Evolutionary conservation across 2,329 filamentous ascomycete species (phyloP), one percentile per base, ranked within the genome.

Genomic region (Nemania sp.): DNA sequence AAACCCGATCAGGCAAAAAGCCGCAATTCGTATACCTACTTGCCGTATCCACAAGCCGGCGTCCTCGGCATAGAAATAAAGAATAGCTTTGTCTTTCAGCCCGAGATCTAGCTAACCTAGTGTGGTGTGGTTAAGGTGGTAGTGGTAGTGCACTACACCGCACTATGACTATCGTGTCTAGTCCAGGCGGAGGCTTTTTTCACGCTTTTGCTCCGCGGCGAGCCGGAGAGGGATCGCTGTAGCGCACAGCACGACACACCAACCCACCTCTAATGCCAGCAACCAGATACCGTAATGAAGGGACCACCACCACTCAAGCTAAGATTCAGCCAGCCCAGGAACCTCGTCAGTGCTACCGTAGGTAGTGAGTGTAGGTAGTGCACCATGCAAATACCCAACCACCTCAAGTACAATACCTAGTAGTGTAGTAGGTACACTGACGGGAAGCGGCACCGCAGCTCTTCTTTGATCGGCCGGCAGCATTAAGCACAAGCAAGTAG

Each of bases 401-500:
- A 67, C 63, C 60, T 62, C 58, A 52, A 65, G 64, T 63, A 68
- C 60, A 29, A 29, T 29, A 29, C 54, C 57, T n/a, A n/a, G n/a
- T n/a, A n/a, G 56, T 57, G 35, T 59, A 48, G 34, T 37, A 42
- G 17, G 61, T 62, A 65, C 39, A 50, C 20, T 20, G 55, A 59
- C 60, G 61, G 60, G 61, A 57, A 63, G 65, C 67, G 60, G 65
- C 66, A 63, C 65, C 60, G 62, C 63, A 67, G 52, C 63, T 6
- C 65, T 65, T 67, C 61, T 59, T 60, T 58, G 48, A 62, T 65
- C 66, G 63, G 57, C 46, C 45, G 62, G 55, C 59, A 69, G 65
- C 66, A 66, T 62, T 59, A 68, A 70, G 68, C 68, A 71, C 71
- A 76, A 73, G 74, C 76, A 78, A 73, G 74, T 77, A 77, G 78